These are phyloP conservation scores for Claviceps digitariae DNA, from an alignment of 2,329 filamentous ascomycete genomes.

Conservation along the genomic window DNA sequence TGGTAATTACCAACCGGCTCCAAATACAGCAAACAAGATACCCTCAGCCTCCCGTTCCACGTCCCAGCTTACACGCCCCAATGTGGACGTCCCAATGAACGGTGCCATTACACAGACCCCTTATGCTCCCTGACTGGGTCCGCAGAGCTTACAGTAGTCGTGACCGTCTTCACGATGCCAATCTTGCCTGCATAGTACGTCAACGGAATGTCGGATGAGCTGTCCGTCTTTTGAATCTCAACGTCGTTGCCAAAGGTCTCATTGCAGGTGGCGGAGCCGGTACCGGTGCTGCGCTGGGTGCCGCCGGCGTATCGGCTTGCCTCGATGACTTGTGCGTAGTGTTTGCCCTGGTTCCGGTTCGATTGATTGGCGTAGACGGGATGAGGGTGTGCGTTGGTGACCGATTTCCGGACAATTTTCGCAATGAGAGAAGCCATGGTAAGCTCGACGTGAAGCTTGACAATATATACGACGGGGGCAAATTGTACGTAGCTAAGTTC, in stretches of 20 bases:
- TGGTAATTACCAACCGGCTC: no score
- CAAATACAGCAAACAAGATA: no score
- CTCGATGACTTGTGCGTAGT: neutral
- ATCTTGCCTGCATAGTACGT: neutral
- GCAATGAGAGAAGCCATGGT: constrained; percentile 38
- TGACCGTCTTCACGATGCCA: neutral
- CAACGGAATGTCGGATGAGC: neutral
- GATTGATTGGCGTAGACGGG: neutral
- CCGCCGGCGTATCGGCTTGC: neutral
- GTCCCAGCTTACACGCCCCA: no score
- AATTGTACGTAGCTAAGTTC: constrained; percentile 27
- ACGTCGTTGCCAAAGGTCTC: constrained; percentile 3
- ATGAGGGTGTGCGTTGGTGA: neutral
- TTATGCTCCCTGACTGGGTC: neutral
- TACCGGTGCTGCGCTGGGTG: neutral
- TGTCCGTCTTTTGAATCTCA: neutral
- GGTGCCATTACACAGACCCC: no score
- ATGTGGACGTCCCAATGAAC: no score
- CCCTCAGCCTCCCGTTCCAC: no score
- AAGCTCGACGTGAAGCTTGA: constrained; percentile 40
- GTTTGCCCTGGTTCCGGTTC: neutral
- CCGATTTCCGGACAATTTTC: constrained; percentile 16
- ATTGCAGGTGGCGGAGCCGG: neutral
- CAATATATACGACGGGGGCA: constrained; percentile 35
- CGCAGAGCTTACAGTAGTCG: neutral